These are phyloP conservation scores for Xylariaceae sp. DNA, from an alignment of 2,329 filamentous ascomycete genomes.

Conservation along the genomic window DNA sequence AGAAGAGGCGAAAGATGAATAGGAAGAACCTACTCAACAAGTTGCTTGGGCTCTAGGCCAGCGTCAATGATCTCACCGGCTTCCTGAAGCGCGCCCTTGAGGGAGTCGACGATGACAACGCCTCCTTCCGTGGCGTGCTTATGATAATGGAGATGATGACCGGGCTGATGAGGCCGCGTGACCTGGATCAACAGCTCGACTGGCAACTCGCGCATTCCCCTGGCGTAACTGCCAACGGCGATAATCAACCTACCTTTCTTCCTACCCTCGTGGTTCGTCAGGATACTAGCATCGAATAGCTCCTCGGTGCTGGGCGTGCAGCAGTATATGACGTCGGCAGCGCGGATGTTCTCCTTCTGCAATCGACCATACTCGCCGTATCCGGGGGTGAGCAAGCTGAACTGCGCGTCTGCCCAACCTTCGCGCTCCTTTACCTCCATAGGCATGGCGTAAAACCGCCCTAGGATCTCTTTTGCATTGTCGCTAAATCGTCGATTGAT, in stretches of 20 bases:
- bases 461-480: constrained; percentile 49
- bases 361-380: constrained; percentile 66
- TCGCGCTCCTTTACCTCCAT: constrained; percentile 47
- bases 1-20: not conserved
- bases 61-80: constrained; percentile 84
- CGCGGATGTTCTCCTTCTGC: constrained; percentile 65
- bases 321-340: constrained; percentile 79
- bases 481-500: constrained; percentile 70
- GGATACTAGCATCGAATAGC: constrained; percentile 67
- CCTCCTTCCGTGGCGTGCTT: constrained; percentile 61
- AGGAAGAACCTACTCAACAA: constrained; percentile 65
- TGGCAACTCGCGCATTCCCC: constrained; percentile 78
- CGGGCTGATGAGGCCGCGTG: constrained; percentile 41
- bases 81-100: constrained; percentile 75
- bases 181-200: constrained; percentile 68
- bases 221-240: constrained; percentile 65
- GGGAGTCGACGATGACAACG: constrained; percentile 67
- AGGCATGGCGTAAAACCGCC: constrained; percentile 44
- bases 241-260: constrained; percentile 68
- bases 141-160: constrained; percentile 58
- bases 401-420: constrained; percentile 63
- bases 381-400: constrained; percentile 62
- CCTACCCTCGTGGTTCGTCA: constrained; percentile 68
- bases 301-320: constrained; percentile 73
- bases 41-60: constrained; percentile 64